phyloP scores from a whole-genome alignment of 768 basidiomycete genomes.

The Phlebiopsis gigantea region DNA sequence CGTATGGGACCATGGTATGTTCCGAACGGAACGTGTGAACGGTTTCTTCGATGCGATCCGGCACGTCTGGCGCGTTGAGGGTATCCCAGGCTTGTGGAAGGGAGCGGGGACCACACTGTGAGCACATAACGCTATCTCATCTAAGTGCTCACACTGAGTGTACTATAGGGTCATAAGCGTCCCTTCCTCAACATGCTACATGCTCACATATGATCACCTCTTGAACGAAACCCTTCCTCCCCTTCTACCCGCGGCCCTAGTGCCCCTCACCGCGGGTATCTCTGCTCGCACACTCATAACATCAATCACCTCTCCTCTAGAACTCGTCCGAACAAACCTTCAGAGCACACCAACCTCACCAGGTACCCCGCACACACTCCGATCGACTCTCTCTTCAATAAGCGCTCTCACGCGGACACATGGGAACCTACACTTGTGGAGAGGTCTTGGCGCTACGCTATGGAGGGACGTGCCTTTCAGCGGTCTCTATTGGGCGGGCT shows the following conservation, averaged over 20 bases:
- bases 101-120: conserved; percentile 89
- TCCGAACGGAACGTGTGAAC: conserved; percentile 66
- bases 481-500: conserved; percentile 95
- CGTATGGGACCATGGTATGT: conserved; percentile 69
- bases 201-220: conserved; percentile 93
- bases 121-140: conserved; percentile 26
- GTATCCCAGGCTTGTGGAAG: conserved; percentile 87
- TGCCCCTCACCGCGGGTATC: conserved; percentile 79
- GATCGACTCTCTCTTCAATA: conserved; percentile 65
- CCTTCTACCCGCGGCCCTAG: conserved; percentile 47
- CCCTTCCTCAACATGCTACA: conserved; percentile 89
- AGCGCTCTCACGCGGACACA: conserved; percentile 51
- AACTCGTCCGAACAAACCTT: conserved; percentile 89
- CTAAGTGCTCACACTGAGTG: conserved; percentile 9
- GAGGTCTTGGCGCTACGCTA: conserved; percentile 85
- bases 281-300: conserved; percentile 77
- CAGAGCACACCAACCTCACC: conserved; percentile 80
- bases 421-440: conserved; percentile 76
- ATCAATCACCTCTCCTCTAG: conserved; percentile 78
- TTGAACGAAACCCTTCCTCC: conserved; percentile 57
- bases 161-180: conserved; percentile 73
- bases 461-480: conserved; percentile 99
- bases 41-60: conserved; percentile 84
- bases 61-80: conserved; percentile 78
- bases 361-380: conserved; percentile 67